Evolutionary conservation across 345 rosid species (phyloP), one percentile per base, ranked within the genome.

Genomic region (Combretum micranthum): DNA sequence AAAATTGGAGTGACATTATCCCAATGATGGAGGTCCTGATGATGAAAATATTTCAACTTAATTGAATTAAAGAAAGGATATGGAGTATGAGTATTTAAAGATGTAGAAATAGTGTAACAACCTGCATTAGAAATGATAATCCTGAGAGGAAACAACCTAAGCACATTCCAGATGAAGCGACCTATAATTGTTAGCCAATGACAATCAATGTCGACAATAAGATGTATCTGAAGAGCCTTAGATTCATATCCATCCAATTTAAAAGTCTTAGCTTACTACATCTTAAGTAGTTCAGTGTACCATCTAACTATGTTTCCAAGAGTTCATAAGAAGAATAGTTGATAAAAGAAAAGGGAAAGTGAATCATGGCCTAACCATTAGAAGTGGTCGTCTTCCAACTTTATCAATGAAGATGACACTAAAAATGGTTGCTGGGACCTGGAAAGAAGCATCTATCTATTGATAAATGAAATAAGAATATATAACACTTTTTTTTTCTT

Each of bases 301-400:
- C 39, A 3, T 1, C 9, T 32, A 32, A 32, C 10, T 32, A 11
- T 32, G 9, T 32, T 32, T 32, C 10, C 6, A 32, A 32, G 39
- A 32, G 39, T 32, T 32, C 39, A 32, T 32, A 32, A 32, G 9
- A 32, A 11, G 1, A 32, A 32, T 5, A 7, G 7, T 32, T 4
- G 39, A 32, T 5, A 32, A 2, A 32, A 32, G 10, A 32, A 11
- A 32, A 32, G 10, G 39, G 9, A 32, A 32, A 32, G 39, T 32
- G 39, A 32, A 32, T 32, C 6, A 3, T 32, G 48, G 8, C 12
- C n/a, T 10, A 20, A 71, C 71, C 75, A 66, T 52, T 48, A 71
- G 64, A 48, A 71, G 71, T 12, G 75, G 75, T 15, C 59, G 37
- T 42, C 75, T 71, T 59, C 75, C 75, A 42, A 14, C 46, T 44